Evolutionary conservation across 768 basidiomycete genomes (phyloP), one percentile per base, ranked within the genome.

Genomic region (Pleurotus citrinopileatus): DNA sequence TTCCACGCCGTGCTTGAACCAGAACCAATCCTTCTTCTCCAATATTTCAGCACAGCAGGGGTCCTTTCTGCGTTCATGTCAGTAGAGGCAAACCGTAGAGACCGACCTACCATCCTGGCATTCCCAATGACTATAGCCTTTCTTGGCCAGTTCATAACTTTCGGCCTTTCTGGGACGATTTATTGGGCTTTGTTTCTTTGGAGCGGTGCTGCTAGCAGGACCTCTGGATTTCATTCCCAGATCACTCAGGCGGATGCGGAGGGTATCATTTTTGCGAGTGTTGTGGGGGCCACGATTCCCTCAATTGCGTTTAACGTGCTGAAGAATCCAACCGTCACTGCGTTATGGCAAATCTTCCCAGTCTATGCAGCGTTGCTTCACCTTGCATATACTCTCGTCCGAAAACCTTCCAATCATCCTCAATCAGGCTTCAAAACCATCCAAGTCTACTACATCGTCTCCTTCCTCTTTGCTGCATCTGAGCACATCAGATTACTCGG

Each of bases 291-390:
- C 13, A 59, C 67, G n/a, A 70, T 81, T n/a, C 81, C 81, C 10
- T 73, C 79, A 6, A 52, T 70, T 17, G 70, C 67, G 43, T 75
- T 83, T 72, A 44, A 83, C 54, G 26, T 68, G 42, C 53, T 79
- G 25, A 61, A 67, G 20, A 74, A 76, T 46, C 70, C 77, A 0
- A 56, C 57, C 44, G 63, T 81, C 42, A 82, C 80, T 13, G 78
- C 77, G 7, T 65, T 76, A 27, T 84, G 82, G 82, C 82, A 83
- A 56, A 57, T 70, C 26, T 82, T 77, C 56, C 82, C 83, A 8
- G 29, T 76, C 19, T 68, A 70, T 55, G 65, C 78, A 37, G 70
- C 72, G 15, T 3, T 79, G n/a, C 72, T 75, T 1, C 65, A 72
- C 25, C 59, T 60, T 6, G 42, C 59, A 0, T 77, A 84, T 59